Base-by-base conservation (phyloP, 371 early-diverging fungal species). In the Actinomucor elegans region DNA sequence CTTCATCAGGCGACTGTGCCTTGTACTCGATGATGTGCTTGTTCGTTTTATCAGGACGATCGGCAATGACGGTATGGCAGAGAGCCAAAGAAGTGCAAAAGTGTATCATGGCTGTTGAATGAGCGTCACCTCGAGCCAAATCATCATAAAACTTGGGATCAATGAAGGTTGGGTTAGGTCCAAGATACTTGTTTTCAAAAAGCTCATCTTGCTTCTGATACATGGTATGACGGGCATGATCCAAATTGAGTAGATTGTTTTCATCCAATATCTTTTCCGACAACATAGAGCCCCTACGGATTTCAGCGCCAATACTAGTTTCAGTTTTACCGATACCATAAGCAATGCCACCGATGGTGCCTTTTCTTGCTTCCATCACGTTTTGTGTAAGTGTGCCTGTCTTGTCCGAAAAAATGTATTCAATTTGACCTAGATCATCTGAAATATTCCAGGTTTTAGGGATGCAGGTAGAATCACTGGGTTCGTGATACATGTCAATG, bases 371-470 rank as follows among this genome's bases (percentile, higher is more conserved):
- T 52, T 84, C 84, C 91, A 91, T 91, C 12, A 88, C 82, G 54
- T 91, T 91, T 48, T 89, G 85, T 0, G 91, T 91, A 44, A 91
- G 57, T 5, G 91, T 91, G 12, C 91, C 91, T 0, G 91, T 89
- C 55, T 98, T 98, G 79, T 98, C 98, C n/a, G 91, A 89, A 53
- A 98, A 91, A 12, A 98, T 85, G 72, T 94, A 96, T 52, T 96
- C 92, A 52, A 98, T 90, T 61, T 93, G 91, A 15, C 99, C 91
- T 17, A 88, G 67, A 54, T 91, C 90, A 51, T 91, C 91, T 7
- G 89, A 85, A 32, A 91, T 80, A 46, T 86, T 95, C 89, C 95
- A 96, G 31, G 93, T 88, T 52, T 91, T 87, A 15, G 95, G 89
- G 11, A 85, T 73, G 64, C 94, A 93, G 3, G 89, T 85, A 21